These are phyloP conservation scores for Xylaria sp. DNA, from an alignment of 2,329 filamentous ascomycete species.

Conservation along the genomic window DNA sequence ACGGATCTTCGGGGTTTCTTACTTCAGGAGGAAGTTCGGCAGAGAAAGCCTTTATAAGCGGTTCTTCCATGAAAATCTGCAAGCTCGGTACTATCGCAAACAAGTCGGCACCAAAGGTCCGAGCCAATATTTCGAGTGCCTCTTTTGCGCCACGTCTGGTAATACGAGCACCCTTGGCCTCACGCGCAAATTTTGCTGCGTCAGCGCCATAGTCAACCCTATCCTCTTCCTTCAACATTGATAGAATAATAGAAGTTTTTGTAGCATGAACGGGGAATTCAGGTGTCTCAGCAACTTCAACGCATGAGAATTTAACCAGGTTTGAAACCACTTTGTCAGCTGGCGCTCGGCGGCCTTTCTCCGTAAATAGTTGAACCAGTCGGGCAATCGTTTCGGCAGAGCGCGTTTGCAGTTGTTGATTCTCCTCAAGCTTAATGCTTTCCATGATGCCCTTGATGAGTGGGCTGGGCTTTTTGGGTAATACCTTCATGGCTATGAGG, in stretches of 20 bases:
- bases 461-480: conserved; percentile 92
- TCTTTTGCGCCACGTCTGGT: conserved; percentile 94
- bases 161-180: conserved; percentile 88
- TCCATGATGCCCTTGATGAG: conserved; percentile 99
- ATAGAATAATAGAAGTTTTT: conserved; percentile 84
- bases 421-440: conserved; percentile 95
- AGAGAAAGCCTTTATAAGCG: conserved; percentile 79
- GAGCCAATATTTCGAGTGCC: conserved; percentile 86
- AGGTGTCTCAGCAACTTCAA: conserved; percentile 96
- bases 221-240: conserved; percentile 97
- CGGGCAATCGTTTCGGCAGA: conserved; percentile 86
- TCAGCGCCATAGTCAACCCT: conserved; percentile 86
- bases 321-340: conserved; percentile 97
- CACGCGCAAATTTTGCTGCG: conserved; percentile 87
- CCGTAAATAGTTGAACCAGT: conserved; percentile 87
- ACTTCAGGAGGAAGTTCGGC: conserved; percentile 78
- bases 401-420: conserved; percentile 84
- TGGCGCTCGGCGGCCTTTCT: conserved; percentile 80
- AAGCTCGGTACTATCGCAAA: conserved; percentile 88
- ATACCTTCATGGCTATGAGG: conserved; percentile 83
- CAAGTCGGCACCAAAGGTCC: conserved; percentile 79
- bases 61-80: conserved; percentile 81
- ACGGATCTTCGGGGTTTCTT: conserved; percentile 75
- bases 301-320: conserved; percentile 95
- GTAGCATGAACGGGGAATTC: conserved; percentile 87